Base-by-base conservation (phyloP, 2,329 filamentous ascomycete genomes). In the Colletotrichum somersetense region DNA sequence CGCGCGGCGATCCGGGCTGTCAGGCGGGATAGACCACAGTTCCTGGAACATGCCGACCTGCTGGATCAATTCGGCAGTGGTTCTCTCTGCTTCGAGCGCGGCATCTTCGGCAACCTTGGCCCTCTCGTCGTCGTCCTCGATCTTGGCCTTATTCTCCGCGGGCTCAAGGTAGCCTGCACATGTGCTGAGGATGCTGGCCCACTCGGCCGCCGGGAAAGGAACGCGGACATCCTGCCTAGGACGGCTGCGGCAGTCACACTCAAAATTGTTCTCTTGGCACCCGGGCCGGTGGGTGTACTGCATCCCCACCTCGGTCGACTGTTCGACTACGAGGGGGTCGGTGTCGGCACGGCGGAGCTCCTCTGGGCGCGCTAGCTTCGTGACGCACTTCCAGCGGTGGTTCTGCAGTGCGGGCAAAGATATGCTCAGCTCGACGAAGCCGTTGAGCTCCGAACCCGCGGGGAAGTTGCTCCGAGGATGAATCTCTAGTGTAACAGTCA, bases 31-130 rank as follows among this genome's bases (percentile, higher is more conserved):
- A 4, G 88, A 91, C 85, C 87, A 91, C 46, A 91, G 84, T 81
- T 91, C 90, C 78, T 92, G 90, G 78, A 90, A 89, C 89, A 91
- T 91, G 78, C 88, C 88, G 57, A 91, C 89, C 78, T 87, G 87
- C 74, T 86, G 84, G 63, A 91, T 85, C 68, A 91, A 83, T 55
- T 90, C 88, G 12, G 80, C 78, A 8, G 77, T 77, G 74, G 79
- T 81, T 59, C 74, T 59, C 7, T 76, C 74, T 8, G 77, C 56
- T 2, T 75, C 74, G 42, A 73, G 38, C 8, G 71, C 61, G 8
- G 71, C 69, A 48, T 75, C 69, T 38, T 72, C 73, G n/a, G 72
- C 74, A 14, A 74, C 67, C 62, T 75, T 73, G 74, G 64, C 76
- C 67, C 64, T 76, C 75, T 76, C 76, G 40, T 63, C 73, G 48